These are phyloP conservation scores for Dentipellis fragilis DNA, from an alignment of 768 basidiomycete genomes.

Conservation along the genomic window DNA sequence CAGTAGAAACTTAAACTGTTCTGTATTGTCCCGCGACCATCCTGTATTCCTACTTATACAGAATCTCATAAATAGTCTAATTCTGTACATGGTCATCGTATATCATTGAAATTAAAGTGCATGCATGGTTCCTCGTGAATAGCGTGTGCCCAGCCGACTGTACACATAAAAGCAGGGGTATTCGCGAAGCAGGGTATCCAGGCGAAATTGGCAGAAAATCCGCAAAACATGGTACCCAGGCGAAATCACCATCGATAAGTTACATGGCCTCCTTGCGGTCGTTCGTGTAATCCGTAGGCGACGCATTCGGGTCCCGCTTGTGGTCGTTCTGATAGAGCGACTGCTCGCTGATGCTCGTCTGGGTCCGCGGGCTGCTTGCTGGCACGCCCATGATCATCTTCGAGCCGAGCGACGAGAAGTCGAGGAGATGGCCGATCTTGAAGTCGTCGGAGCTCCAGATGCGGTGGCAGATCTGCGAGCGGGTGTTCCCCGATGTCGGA, in stretches of 20 bases:
- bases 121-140: too few species aligned
- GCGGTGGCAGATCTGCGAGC: conserved; percentile 41
- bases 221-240: too few species aligned
- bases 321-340: neutral
- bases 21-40: conserved; percentile 12
- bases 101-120: neutral
- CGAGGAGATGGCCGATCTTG: conserved; percentile 46
- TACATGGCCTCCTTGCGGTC: neutral
- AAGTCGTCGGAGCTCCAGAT: conserved; percentile 57
- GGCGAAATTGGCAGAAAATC: too few species aligned
- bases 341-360: conserved; percentile 4
- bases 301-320: neutral
- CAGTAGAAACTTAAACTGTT: conserved; percentile 9
- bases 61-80: neutral
- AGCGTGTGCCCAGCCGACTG: too few species aligned
- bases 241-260: neutral
- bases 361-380: neutral
- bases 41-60: conserved; percentile 15
- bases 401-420: conserved; percentile 39
- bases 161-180: too few species aligned
- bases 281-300: neutral
- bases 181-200: too few species aligned
- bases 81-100: neutral
- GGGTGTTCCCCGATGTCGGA: conserved; percentile 10
- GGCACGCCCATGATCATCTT: conserved; percentile 42